phyloP scores from a whole-genome alignment of 345 rosid species.

The Populus tremula region DNA sequence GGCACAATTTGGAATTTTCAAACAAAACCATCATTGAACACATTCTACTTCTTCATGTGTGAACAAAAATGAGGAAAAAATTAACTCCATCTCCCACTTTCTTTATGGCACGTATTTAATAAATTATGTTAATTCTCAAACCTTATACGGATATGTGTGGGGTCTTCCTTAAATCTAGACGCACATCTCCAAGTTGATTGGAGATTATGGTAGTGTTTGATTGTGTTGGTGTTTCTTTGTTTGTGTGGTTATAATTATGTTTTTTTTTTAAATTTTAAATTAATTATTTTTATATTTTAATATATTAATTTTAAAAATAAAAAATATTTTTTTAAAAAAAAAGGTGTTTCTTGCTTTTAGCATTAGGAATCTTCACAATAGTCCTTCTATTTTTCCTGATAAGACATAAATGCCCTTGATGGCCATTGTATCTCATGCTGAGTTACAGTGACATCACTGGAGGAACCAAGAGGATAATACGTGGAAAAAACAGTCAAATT shows the following conservation, averaged over 20 bases:
- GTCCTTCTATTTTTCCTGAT: not conserved
- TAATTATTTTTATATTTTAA: no score
- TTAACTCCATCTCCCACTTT: no score
- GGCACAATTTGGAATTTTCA: constrained; percentile 10
- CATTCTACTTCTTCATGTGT: not conserved
- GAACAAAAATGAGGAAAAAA: not conserved
- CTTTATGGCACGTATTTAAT: not conserved
- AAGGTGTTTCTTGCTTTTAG: not conserved
- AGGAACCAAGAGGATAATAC: constrained; percentile 4
- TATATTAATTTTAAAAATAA: not conserved
- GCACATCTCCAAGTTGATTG: not conserved
- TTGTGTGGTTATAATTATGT: no score
- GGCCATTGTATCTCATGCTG: constrained; percentile 9
- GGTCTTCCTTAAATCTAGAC: no score
- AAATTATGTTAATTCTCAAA: not conserved
- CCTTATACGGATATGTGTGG: not conserved
- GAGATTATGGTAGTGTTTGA: not conserved
- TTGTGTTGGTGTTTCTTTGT: no score
- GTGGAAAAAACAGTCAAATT: not conserved
- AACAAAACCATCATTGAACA: not conserved
- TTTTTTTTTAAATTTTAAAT: no score
- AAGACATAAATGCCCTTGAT: constrained; percentile 10
- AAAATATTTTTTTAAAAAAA: no score
- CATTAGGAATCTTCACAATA: not conserved
- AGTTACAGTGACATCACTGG: constrained; percentile 12